Conservation (phyloP, 148 eudicot genomes). For the Amaranthus hypochondriacus region DNA sequence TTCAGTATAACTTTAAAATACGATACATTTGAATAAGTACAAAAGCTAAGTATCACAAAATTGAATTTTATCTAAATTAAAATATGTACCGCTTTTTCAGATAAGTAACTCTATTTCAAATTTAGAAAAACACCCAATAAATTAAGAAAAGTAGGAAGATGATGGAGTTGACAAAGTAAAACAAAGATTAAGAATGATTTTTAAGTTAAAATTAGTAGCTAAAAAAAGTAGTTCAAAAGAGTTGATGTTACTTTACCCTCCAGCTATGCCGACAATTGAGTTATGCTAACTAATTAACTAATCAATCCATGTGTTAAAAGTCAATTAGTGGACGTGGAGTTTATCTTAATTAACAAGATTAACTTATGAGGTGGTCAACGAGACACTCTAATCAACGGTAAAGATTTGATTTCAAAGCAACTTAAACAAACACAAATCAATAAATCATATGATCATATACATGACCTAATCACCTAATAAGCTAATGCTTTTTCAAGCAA, state of each 20-base stretch:
- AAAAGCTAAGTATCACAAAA: no score
- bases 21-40: no score
- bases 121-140: not conserved
- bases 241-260: conserved; percentile 18
- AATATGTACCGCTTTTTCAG: not conserved
- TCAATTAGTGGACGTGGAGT: conserved; percentile 4
- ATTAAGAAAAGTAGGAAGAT: no score
- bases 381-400: conserved; percentile 7
- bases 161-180: conserved; percentile 2
- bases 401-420: conserved; percentile 10
- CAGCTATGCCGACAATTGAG: conserved; percentile 18
- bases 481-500: no score
- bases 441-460: no score
- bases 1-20: no score
- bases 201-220: not conserved
- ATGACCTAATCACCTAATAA: no score
- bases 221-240: not conserved
- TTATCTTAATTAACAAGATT: not conserved
- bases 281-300: not conserved
- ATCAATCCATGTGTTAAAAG: conserved; percentile 19
- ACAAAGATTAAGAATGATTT: not conserved
- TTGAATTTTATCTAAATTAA: no score
- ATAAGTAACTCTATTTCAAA: not conserved
- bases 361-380: not conserved
- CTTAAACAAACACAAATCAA: not conserved